Evolutionary conservation across 2,329 filamentous ascomycete genomes (phyloP).

Genomic region (Sclerotinia borealis): DNA sequence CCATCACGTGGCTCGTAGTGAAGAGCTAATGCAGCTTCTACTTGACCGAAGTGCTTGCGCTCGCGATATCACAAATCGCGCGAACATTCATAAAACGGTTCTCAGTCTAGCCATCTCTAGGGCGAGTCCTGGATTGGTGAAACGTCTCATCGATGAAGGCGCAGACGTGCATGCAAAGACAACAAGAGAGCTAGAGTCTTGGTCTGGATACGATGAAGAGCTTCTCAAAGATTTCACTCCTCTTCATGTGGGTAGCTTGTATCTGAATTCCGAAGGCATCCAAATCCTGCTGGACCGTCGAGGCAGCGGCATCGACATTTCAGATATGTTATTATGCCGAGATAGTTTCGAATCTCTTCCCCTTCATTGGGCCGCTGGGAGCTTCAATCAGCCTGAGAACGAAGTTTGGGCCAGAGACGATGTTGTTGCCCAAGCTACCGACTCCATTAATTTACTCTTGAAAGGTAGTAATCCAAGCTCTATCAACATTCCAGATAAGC

Average conservation of each 20-base stretch:
- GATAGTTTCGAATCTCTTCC: background rate
- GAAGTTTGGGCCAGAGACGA: conserved; percentile 15
- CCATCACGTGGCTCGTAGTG: background rate
- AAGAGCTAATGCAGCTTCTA: background rate
- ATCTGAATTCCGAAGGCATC: conserved; percentile 14
- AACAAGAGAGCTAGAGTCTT: too few relatives aligned
- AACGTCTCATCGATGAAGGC: background rate
- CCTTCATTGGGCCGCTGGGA: conserved; percentile 20
- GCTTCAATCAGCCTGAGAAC: conserved; percentile 9
- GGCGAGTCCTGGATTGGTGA: background rate
- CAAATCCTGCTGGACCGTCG: conserved; percentile 16
- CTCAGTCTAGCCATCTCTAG: background rate
- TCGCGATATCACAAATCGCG: background rate
- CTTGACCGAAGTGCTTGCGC: background rate
- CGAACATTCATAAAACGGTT: background rate
- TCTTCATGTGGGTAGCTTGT: conserved; percentile 16
- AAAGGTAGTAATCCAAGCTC: conserved; percentile 14
- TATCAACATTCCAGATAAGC: conserved; percentile 20
- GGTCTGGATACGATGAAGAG: background rate
- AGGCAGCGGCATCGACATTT: conserved; percentile 14
- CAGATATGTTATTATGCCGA: conserved; percentile 10
- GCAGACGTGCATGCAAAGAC: background rate
- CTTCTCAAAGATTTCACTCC: conserved; percentile 12
- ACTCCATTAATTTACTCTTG: conserved; percentile 23
- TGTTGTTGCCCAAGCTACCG: conserved; percentile 14